Evolutionary conservation across 1,284 basidiomycete species (phyloP), one percentile per base, ranked within the genome.

Genomic region (Coniferiporia sulphurascens): DNA sequence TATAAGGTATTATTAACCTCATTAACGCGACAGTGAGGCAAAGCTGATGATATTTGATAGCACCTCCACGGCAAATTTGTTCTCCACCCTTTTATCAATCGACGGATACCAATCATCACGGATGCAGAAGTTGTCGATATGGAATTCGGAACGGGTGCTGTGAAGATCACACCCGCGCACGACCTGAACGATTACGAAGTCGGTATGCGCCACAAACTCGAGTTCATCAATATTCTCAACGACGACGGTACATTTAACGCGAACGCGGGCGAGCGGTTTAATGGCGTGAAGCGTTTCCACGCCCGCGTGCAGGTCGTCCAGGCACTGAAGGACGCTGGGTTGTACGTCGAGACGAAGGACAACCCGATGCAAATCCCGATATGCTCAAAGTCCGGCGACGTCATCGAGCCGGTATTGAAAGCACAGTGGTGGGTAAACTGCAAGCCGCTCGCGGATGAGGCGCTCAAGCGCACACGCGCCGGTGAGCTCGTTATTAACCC

Each of bases 361-460:
- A 97, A 98, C 75, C 86, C 92, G 15, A 98, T 98, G 95, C 85
- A 88, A 66, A 92, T 98, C 55, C 95, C 95, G 4, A 78, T 97
- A 60, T 98, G 95, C 85, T 85, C 82, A 65, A 95, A 95, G 80
- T 96, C 93, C 1, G 96, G 96, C 2, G 97, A 99, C 71, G 76
- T 99, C 56, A 98, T 99, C 65, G 97, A 99, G 74, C 91, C 93
- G 5, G 79, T 98, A 41, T 81, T 99, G 70, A 99, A 98, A 76
- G 97, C 97, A 0, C 97, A 99, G 71, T 99, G 97, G 97, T 99
- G 95, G 95, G 91, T 99, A 52, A 87, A 89, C 74, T 97, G 94
- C 78, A 87, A 93, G 72, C 91, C 91, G 1, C 80, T 99, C 56
- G 95, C 96, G 0, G 89, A 95, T 63, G 93, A 95, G 66, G 93